phyloP scores from a whole-genome alignment of 495 filamentous ascomycete species.

The Penicillium tannophilum region DNA sequence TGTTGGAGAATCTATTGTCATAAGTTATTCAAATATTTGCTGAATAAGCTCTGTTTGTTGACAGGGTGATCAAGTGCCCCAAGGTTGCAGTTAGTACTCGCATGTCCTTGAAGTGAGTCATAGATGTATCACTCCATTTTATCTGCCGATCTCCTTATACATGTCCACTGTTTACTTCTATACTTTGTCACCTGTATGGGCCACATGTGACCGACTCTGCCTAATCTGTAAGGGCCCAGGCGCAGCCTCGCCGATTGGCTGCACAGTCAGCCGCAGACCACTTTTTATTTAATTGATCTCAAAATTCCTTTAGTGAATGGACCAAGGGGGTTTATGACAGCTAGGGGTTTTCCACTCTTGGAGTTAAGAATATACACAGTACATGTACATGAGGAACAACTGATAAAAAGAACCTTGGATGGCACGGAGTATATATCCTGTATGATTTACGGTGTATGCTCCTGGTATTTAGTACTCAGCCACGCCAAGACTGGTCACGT shows the following conservation, averaged over 20 bases:
- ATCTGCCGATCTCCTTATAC: background rate
- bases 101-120: background rate
- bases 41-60: too few relatives aligned
- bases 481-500: constrained; percentile 7
- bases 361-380: background rate
- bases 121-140: background rate
- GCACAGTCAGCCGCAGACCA: constrained; percentile 5
- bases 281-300: constrained; percentile 1
- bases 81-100: background rate
- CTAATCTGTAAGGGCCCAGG: constrained; percentile 24
- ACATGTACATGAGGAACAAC: background rate
- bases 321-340: constrained; percentile 12
- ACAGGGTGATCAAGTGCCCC: too few relatives aligned
- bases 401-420: background rate
- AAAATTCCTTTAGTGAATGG: background rate
- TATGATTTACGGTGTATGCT: background rate
- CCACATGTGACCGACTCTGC: constrained; percentile 15
- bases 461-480: background rate
- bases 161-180: background rate
- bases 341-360: background rate
- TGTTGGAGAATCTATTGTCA: too few relatives aligned
- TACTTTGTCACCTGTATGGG: background rate
- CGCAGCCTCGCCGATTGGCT: constrained; percentile 12
- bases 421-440: background rate
- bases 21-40: too few relatives aligned